These are phyloP conservation scores for Schoenoplectus tabernaemontani DNA, from an alignment of 202 grass and related monocot species.

Conservation along the genomic window DNA sequence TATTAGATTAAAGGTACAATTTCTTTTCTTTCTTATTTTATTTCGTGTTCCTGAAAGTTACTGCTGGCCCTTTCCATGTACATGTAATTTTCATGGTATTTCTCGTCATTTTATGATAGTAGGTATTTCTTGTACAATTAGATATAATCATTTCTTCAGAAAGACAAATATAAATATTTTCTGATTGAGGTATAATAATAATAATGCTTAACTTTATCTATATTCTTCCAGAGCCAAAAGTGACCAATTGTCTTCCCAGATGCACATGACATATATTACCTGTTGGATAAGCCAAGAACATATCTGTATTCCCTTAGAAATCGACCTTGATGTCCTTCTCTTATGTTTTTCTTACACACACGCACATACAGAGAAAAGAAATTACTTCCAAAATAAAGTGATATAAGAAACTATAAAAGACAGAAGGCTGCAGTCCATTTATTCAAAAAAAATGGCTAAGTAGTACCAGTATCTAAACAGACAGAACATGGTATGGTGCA, in stretches of 20 bases:
- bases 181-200: not conserved
- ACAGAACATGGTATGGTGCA: too few relatives aligned
- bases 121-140: not conserved
- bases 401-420: too few relatives aligned
- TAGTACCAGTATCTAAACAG: not conserved
- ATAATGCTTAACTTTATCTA: not conserved
- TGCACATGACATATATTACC: not conserved
- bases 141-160: not conserved
- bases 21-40: not conserved
- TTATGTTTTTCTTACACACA: too few relatives aligned
- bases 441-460: too few relatives aligned
- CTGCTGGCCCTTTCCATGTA: not conserved
- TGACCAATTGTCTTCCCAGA: not conserved
- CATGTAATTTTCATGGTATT: not conserved
- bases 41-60: not conserved
- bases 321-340: not conserved
- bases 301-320: not conserved
- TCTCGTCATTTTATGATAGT: not conserved
- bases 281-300: not conserved
- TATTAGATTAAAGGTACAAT: too few relatives aligned
- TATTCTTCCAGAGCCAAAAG: not conserved
- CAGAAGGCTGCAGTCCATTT: not conserved
- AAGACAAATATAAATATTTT: not conserved
- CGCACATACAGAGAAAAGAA: not conserved
- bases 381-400: not conserved